A percentile compares a stretch with the other conserved stretches of the same genome.
Evolutionary conservation across 805 yeast species (phyloP).

Genomic region (Yueomyces sp.): DNA sequence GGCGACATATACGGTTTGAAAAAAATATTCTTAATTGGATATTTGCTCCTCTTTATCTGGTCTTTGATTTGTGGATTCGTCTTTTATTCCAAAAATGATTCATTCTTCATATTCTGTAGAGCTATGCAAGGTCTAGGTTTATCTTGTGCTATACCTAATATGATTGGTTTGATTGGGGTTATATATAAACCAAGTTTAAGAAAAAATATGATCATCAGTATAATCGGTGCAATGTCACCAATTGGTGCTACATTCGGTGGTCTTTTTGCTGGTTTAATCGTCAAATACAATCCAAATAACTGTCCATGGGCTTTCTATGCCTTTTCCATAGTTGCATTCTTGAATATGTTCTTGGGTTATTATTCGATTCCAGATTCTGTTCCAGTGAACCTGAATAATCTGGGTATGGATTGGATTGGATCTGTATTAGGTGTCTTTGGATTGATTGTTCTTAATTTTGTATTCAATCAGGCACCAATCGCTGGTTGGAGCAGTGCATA

Average conservation of each 20-base stretch:
- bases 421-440: constrained; percentile 44
- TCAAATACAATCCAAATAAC: constrained; percentile 3
- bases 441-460: constrained; percentile 48
- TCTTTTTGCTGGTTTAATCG: constrained; percentile 36
- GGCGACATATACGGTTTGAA: constrained; percentile 65
- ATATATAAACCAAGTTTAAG: constrained; percentile 27
- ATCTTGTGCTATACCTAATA: constrained; percentile 45
- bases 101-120: constrained; percentile 38
- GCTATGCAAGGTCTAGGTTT: constrained; percentile 52
- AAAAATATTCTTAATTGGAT: constrained; percentile 39
- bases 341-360: constrained; percentile 8
- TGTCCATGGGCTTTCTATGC: constrained; percentile 24
- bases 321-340: constrained; percentile 10
- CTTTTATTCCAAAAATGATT: constrained; percentile 33
- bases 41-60: constrained; percentile 43
- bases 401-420: constrained; percentile 39
- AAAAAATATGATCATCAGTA: constrained; percentile 39
- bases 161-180: constrained; percentile 40
- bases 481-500: constrained; percentile 55
- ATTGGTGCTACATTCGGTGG: constrained; percentile 44
- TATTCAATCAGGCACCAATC: constrained; percentile 65
- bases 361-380: constrained; percentile 19
- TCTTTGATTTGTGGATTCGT: constrained; percentile 47
- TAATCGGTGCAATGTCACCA: constrained; percentile 49
- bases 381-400: constrained; percentile 13